Evolutionary conservation across 1,284 basidiomycete species (phyloP).

Genomic region (Pascua guehoae): DNA sequence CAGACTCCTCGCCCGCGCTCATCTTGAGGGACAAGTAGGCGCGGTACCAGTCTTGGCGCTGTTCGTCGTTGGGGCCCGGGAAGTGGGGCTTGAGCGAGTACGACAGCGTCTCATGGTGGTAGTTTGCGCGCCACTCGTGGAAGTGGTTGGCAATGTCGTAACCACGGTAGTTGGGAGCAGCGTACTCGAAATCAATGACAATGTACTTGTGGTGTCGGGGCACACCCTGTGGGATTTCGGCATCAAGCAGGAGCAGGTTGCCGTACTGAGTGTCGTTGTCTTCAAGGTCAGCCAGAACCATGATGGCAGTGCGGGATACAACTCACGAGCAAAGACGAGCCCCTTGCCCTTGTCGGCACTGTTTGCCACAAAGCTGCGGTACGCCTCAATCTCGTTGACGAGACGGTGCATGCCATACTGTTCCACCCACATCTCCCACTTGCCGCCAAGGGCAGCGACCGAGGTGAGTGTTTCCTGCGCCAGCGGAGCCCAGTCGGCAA

Average conservation of each 20-base stretch:
- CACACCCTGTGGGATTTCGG: constrained; percentile 51
- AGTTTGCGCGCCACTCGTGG: constrained; percentile 90
- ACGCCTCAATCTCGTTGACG: constrained; percentile 41
- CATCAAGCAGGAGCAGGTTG: constrained; percentile 73
- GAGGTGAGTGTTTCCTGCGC: constrained; percentile 34
- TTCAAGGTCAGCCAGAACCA: constrained; percentile 30
- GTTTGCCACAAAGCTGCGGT: constrained; percentile 38
- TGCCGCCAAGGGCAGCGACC: constrained; percentile 29
- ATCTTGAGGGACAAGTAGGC: constrained; percentile 63
- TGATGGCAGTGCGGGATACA: not conserved
- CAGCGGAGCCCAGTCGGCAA: constrained; percentile 57
- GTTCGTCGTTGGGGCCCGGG: constrained; percentile 66
- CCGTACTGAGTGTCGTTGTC: constrained; percentile 95
- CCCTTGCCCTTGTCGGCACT: constrained; percentile 36
- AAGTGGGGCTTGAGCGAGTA: constrained; percentile 69
- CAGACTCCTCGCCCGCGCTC: constrained; percentile 30
- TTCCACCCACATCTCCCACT: constrained; percentile 42
- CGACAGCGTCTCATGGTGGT: constrained; percentile 61
- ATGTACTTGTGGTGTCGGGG: constrained; percentile 66
- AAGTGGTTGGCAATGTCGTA: constrained; percentile 96
- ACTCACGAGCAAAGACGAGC: constrained; percentile 49
- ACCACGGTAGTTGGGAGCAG: constrained; percentile 78
- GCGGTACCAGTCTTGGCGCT: constrained; percentile 76
- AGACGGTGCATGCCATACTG: constrained; percentile 40
- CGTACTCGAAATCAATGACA: constrained; percentile 94